A percentile compares a stretch with the other conserved stretches of the same genome.
phyloP scores from a whole-genome alignment of 352 stramenopile genomes.

The Phytopythium oedochilum region DNA sequence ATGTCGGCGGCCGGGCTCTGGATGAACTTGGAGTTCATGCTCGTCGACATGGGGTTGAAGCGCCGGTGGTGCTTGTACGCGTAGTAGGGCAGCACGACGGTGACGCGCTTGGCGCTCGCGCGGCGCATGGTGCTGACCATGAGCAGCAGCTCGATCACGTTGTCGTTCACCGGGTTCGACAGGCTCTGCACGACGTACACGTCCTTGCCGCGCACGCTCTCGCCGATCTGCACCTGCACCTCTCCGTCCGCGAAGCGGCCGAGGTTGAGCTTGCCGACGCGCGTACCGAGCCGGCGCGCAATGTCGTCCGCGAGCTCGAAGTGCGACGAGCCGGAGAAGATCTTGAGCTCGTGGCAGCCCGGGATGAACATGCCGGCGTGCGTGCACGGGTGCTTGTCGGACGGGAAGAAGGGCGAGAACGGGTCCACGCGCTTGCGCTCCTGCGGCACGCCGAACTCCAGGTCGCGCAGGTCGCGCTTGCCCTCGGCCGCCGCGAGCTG shows the following conservation, averaged over 20 bases:
- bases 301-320: constrained; percentile 90
- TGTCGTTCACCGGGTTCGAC: constrained; percentile 91
- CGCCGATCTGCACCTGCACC: constrained; percentile 90
- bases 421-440: constrained; percentile 87
- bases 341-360: constrained; percentile 91
- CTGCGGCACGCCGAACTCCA: constrained; percentile 82
- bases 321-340: constrained; percentile 91
- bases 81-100: constrained; percentile 92
- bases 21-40: constrained; percentile 91
- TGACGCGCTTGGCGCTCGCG: constrained; percentile 92
- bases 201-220: constrained; percentile 92
- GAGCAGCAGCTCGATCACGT: constrained; percentile 93
- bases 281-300: constrained; percentile 78
- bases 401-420: constrained; percentile 87
- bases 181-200: constrained; percentile 94
- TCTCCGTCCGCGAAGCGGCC: constrained; percentile 91
- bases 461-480: constrained; percentile 76
- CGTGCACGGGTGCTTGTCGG: constrained; percentile 89
- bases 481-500: constrained; percentile 29
- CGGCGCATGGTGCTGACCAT: constrained; percentile 93
- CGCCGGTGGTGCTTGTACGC: constrained; percentile 92
- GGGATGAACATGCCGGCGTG: constrained; percentile 90
- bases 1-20: constrained; percentile 85
- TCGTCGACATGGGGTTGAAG: constrained; percentile 78
- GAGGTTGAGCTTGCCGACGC: constrained; percentile 86